Conservation (phyloP, 1,284 basidiomycete species). For the Pascua guehoae region DNA sequence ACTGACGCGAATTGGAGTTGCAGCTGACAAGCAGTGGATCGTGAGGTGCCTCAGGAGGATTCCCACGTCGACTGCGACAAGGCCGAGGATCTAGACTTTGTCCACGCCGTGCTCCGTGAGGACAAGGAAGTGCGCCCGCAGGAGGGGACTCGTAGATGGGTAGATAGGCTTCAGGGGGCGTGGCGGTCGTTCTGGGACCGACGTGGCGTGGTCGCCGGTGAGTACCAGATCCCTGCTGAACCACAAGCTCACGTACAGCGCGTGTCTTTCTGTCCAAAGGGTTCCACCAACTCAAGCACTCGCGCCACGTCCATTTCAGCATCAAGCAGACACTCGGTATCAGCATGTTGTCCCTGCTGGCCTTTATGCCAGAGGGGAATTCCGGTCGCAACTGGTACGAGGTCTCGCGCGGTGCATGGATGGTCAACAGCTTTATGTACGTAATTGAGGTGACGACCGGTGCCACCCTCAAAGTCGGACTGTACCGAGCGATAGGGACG, state of each 20-base stretch:
- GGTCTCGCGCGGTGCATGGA: slow-evolving; percentile 48
- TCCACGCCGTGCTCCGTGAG: slow-evolving; percentile 12
- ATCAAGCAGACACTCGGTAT: slow-evolving; percentile 51
- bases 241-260: slow-evolving; percentile 16
- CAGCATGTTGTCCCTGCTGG: slow-evolving; percentile 48
- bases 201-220: slow-evolving; percentile 19
- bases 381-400: slow-evolving; percentile 48
- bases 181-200: slow-evolving; percentile 42
- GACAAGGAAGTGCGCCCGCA: slow-evolving; percentile 4
- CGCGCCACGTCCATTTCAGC: slow-evolving; percentile 49
- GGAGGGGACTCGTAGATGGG: background rate
- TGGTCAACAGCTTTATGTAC: slow-evolving; percentile 50
- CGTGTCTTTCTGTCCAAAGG: slow-evolving; percentile 36
- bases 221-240: slow-evolving; percentile 5
- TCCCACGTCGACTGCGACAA: slow-evolving; percentile 1
- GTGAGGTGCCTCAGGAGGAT: slow-evolving; percentile 2
- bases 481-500: slow-evolving; percentile 51
- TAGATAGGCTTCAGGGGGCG: slow-evolving; percentile 1
- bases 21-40: slow-evolving; percentile 3
- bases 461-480: slow-evolving; percentile 50
- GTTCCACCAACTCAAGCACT: slow-evolving; percentile 41
- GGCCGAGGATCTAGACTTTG: slow-evolving; percentile 20
- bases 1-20: too few species aligned
- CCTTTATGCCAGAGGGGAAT: slow-evolving; percentile 39
- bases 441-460: slow-evolving; percentile 53